phyloP scores from a whole-genome alignment of 345 rosid species.

The Lepidium africanum region DNA sequence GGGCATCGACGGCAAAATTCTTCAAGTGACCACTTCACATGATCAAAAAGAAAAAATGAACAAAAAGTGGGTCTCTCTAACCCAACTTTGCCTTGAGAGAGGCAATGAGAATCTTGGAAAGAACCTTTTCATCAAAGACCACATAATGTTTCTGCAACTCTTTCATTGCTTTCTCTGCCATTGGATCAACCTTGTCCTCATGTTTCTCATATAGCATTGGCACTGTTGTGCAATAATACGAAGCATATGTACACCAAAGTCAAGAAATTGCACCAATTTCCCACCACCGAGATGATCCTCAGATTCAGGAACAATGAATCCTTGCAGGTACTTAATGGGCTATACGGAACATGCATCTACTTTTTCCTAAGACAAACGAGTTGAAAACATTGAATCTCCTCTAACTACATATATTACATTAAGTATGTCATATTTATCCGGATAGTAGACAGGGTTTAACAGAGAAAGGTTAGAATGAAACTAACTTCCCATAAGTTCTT shows the following conservation, averaged over 20 bases:
- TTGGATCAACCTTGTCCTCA: slow-evolving; percentile 74
- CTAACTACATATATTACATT: not conserved
- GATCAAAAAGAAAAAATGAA: not conserved
- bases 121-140: slow-evolving; percentile 66
- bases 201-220: slow-evolving; percentile 78
- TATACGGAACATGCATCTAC: not conserved
- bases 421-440: not conserved
- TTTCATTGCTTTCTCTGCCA: slow-evolving; percentile 64
- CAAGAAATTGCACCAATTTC: slow-evolving; percentile 73
- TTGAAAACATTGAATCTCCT: not conserved
- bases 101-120: slow-evolving; percentile 51
- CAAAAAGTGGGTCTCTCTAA: not conserved
- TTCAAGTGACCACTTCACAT: slow-evolving; percentile 10
- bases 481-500: not conserved
- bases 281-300: slow-evolving; percentile 61
- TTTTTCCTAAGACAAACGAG: not conserved
- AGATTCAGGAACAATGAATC: not conserved
- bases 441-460: not conserved
- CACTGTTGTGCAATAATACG: slow-evolving; percentile 60
- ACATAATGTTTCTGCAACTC: slow-evolving; percentile 66
- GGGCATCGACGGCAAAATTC: slow-evolving; percentile 15
- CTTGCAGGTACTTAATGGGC: not conserved
- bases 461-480: not conserved
- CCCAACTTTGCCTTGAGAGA: slow-evolving; percentile 39
- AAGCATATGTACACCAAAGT: slow-evolving; percentile 82